Percentiles rank a stretch among this genome's conserved stretches.
phyloP scores from a whole-genome alignment of 352 stramenopile species.

The Globisporangium paddicum region DNA sequence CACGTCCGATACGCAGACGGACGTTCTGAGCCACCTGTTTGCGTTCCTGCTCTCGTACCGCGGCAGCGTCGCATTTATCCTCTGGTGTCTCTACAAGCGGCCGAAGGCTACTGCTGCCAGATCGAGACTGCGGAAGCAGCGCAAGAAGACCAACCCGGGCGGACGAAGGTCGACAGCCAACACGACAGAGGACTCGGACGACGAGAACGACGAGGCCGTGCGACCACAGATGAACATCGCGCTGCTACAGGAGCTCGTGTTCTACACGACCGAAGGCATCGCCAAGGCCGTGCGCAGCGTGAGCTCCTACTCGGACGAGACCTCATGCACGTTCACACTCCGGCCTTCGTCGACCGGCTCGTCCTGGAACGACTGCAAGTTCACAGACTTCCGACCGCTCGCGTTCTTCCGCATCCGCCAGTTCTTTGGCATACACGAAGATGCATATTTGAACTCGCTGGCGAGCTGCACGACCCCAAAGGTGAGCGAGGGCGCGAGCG shows the following conservation, averaged over 20 bases:
- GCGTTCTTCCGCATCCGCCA: constrained; percentile 48
- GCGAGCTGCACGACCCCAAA: constrained; percentile 66
- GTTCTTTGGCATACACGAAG: constrained; percentile 53
- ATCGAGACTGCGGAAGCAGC: constrained; percentile 11
- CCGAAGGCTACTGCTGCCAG: constrained; percentile 15
- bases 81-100: constrained; percentile 70
- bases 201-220: constrained; percentile 53
- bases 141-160: neutral
- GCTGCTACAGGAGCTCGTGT: constrained; percentile 69
- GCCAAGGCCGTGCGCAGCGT: constrained; percentile 38
- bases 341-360: constrained; percentile 25
- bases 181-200: constrained; percentile 11
- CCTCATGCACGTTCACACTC: constrained; percentile 37
- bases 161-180: neutral
- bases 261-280: constrained; percentile 79
- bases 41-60: constrained; percentile 68
- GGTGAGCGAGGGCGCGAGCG: constrained; percentile 72
- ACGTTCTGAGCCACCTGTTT: constrained; percentile 50
- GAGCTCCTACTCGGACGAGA: neutral
- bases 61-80: constrained; percentile 59
- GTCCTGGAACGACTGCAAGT: constrained; percentile 47
- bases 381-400: constrained; percentile 52
- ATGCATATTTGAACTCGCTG: constrained; percentile 49
- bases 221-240: constrained; percentile 77
- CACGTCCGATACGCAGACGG: constrained; percentile 17